Conservation (phyloP, 768 basidiomycete genomes). For the Suillus spraguei region DNA sequence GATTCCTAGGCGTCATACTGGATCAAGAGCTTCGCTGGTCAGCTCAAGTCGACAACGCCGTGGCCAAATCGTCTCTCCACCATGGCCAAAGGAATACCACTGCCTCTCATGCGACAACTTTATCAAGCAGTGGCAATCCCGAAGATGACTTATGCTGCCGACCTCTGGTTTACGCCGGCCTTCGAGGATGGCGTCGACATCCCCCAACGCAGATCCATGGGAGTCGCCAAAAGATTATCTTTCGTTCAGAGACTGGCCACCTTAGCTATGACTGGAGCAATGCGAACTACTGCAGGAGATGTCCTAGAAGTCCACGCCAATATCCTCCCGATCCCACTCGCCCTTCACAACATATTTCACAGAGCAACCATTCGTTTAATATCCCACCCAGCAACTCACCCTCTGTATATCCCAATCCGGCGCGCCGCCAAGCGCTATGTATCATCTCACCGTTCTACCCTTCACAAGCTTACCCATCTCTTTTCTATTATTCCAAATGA, state of each 20-base stretch:
- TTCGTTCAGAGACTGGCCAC: background rate
- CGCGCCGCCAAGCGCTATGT: too few species aligned
- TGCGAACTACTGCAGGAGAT: background rate
- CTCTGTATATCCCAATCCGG: too few species aligned
- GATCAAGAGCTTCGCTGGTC: too few species aligned
- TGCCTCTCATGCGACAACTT: background rate
- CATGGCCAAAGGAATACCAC: too few species aligned
- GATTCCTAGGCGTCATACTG: too few species aligned
- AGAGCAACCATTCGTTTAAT: background rate
- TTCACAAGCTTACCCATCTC: background rate
- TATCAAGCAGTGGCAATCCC: background rate
- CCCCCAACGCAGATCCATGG: background rate
- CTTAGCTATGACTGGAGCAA: background rate
- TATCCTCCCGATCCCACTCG: background rate
- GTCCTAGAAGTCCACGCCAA: background rate
- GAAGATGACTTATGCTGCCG: background rate
- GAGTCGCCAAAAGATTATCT: background rate
- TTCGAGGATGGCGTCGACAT: background rate
- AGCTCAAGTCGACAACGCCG: too few species aligned
- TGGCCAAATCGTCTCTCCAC: too few species aligned
- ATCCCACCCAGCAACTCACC: background rate
- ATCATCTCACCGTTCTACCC: background rate
- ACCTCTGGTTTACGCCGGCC: rapidly evolving
- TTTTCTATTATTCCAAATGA: background rate
- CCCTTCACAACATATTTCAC: background rate